A percentile compares a stretch with the other conserved stretches of the same genome.
Conservation (phyloP, 345 rosid genomes). For the Camelina hispida region DNA sequence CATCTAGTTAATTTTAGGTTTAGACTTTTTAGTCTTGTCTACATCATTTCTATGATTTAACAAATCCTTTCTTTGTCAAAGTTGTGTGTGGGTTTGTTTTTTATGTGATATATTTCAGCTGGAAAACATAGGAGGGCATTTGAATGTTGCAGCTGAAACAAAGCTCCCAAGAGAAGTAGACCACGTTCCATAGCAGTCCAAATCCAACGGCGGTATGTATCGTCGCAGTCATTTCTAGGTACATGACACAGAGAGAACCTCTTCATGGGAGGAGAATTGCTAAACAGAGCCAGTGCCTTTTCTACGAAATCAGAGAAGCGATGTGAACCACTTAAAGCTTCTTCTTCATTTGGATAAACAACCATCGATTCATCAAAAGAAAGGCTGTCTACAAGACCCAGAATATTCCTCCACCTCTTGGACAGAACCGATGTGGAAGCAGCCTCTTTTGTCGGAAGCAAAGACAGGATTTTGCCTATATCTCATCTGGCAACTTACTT, state of each 20-base stretch:
- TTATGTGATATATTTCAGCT: constrained; percentile 7
- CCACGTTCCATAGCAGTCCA: too few species aligned
- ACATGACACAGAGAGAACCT: background rate
- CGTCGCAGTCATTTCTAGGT: background rate
- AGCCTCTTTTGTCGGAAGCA: constrained; percentile 2
- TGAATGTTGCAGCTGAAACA: constrained; percentile 54
- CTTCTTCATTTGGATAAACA: background rate
- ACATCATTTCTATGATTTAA: too few species aligned
- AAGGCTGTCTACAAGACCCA: background rate
- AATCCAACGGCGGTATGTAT: background rate
- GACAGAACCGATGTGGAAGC: constrained; percentile 15
- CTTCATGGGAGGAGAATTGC: background rate
- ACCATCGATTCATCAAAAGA: background rate
- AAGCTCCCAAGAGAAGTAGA: constrained; percentile 50
- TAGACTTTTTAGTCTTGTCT: too few species aligned
- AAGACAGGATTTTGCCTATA: constrained; percentile 16
- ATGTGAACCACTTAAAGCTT: background rate
- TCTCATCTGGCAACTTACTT: background rate
- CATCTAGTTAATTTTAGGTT: too few species aligned
- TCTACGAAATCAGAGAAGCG: background rate
- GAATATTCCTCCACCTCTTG: constrained; percentile 1
- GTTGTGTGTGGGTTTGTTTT: background rate
- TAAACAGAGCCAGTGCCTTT: background rate
- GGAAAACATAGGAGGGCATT: constrained; percentile 71
- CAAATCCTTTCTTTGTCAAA: too few species aligned